Percentiles rank a stretch among this genome's conserved stretches.
Evolutionary conservation across 2,329 filamentous ascomycete species (phyloP).

Genomic region (Fusarium pseudonygamai): DNA sequence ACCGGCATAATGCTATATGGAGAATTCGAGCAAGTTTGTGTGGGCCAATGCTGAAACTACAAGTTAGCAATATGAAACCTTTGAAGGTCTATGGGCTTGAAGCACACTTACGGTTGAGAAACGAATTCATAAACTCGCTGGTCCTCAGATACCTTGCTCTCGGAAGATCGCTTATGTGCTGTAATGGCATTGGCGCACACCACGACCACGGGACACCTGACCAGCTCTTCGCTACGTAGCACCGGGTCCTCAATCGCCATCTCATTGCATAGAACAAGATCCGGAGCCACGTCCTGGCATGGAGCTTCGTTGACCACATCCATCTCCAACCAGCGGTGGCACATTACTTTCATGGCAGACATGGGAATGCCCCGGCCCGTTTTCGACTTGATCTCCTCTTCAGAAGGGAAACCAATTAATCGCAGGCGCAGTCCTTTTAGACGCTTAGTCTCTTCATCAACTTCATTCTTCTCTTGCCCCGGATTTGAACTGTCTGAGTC

Average conservation of each 20-base stretch:
- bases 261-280: conserved; percentile 43
- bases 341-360: conserved; percentile 29
- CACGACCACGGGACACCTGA: conserved; percentile 42
- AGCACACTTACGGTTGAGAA: conserved; percentile 49
- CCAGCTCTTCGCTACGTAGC: conserved; percentile 4
- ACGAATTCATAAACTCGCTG: conserved; percentile 49
- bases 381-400: conserved; percentile 1
- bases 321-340: conserved; percentile 35
- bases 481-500: background rate
- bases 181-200: conserved; percentile 47
- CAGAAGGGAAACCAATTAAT: conserved; percentile 20
- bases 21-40: conserved; percentile 51
- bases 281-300: conserved; percentile 26
- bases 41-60: conserved; percentile 44
- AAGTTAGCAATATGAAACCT: background rate
- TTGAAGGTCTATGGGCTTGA: background rate
- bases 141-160: conserved; percentile 22
- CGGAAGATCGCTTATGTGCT: conserved; percentile 41
- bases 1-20: conserved; percentile 40
- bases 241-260: conserved; percentile 9
- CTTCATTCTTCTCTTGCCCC: conserved; percentile 38
- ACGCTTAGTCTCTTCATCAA: conserved; percentile 41
- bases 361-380: conserved; percentile 13
- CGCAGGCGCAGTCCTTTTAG: conserved; percentile 45
- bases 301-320: conserved; percentile 18